These are phyloP conservation scores for Leptomonas pyrrhocoris DNA, from an alignment of 208 protist genomes.

Conservation along the genomic window DNA sequence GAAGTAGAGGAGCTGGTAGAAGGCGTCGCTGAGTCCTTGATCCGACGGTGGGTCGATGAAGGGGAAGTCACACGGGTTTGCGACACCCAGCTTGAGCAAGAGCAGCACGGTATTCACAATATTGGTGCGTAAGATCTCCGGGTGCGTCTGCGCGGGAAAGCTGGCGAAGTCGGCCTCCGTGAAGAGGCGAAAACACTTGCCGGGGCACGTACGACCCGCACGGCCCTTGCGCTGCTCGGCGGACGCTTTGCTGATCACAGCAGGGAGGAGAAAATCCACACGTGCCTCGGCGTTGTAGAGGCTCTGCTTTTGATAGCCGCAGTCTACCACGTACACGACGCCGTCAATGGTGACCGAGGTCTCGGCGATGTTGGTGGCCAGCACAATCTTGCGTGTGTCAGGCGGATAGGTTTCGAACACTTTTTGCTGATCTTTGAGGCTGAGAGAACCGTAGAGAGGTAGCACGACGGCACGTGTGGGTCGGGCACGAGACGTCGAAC, in stretches of 20 bases:
- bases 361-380: conserved; percentile 99
- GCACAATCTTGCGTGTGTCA: conserved; percentile 93
- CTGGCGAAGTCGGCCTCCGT: conserved; percentile 81
- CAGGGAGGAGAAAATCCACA: conserved; percentile 97
- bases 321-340: conserved; percentile 99
- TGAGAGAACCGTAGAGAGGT: conserved; percentile 83
- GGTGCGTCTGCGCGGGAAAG: conserved; percentile 85
- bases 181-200: conserved; percentile 98
- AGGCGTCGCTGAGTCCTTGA: conserved; percentile 95
- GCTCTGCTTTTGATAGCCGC: conserved; percentile 99
- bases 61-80: conserved; percentile 96
- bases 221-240: conserved; percentile 99
- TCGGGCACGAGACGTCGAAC: background rate
- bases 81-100: conserved; percentile 96
- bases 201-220: conserved; percentile 98
- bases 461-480: conserved; percentile 59
- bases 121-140: conserved; percentile 98
- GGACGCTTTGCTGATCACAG: conserved; percentile 98
- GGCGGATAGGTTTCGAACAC: conserved; percentile 56
- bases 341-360: conserved; percentile 99
- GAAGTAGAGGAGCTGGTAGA: conserved; percentile 97
- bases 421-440: conserved; percentile 73
- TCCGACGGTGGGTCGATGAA: conserved; percentile 98
- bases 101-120: conserved; percentile 95
- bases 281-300: conserved; percentile 95